Evolutionary conservation across 768 basidiomycete species (phyloP).

Genomic region (Mycena maculata): DNA sequence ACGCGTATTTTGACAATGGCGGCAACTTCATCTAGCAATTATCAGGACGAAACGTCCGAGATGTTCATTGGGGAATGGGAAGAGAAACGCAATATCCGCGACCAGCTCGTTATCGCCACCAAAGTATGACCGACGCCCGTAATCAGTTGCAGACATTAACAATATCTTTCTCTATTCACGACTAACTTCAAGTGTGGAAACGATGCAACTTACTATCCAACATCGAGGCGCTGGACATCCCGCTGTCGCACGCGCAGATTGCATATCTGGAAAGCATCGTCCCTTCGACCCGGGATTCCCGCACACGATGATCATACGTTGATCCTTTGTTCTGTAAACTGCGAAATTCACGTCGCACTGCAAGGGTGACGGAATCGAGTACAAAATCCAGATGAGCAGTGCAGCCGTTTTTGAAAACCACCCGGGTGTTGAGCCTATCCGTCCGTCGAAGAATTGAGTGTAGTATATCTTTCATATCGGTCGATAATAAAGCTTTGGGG

Average conservation of each 20-base stretch:
- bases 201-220: slow-evolving; percentile 56
- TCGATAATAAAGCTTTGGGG: too few relatives aligned
- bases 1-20: slow-evolving; percentile 30
- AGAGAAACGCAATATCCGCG: slow-evolving; percentile 52
- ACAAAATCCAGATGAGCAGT: neutral
- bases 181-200: slow-evolving; percentile 38
- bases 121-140: slow-evolving; percentile 41
- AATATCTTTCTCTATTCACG: slow-evolving; percentile 32
- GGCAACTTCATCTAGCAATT: slow-evolving; percentile 51
- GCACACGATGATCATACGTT: slow-evolving; percentile 45
- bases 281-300: slow-evolving; percentile 63
- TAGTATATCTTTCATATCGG: too few relatives aligned
- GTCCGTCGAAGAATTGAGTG: slow-evolving; percentile 4
- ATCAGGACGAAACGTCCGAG: slow-evolving; percentile 56
- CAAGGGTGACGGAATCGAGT: slow-evolving; percentile 18
- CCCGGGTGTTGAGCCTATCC: slow-evolving; percentile 5
- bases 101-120: slow-evolving; percentile 60
- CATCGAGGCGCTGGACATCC: slow-evolving; percentile 61
- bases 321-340: neutral
- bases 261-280: slow-evolving; percentile 54
- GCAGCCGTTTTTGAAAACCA: slow-evolving; percentile 17
- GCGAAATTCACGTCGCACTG: neutral
- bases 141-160: neutral
- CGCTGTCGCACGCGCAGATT: slow-evolving; percentile 58
- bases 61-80: slow-evolving; percentile 63